These are phyloP conservation scores for Alternaria ethzedia DNA, from an alignment of 2,329 filamentous ascomycete genomes.

Conservation along the genomic window DNA sequence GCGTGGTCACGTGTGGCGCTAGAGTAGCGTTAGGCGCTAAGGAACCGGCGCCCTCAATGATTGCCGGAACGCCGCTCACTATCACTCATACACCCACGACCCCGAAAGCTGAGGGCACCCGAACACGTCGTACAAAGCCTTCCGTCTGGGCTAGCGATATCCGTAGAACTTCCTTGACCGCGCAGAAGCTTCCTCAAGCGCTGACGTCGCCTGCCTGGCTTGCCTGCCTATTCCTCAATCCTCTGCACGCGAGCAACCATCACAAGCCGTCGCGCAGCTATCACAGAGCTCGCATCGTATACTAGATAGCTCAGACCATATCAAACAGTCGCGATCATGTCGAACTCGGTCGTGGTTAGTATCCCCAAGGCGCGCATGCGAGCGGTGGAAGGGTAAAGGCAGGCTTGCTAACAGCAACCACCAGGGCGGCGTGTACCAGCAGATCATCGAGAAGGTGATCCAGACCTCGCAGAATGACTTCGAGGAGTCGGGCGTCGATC, in stretches of 20 bases:
- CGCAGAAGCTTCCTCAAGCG: constrained; percentile 37
- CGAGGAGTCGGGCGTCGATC: constrained; percentile 92
- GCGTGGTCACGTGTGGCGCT: constrained; percentile 12
- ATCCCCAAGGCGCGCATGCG: constrained; percentile 26
- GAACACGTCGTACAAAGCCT: constrained; percentile 41
- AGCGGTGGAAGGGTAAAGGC: constrained; percentile 18
- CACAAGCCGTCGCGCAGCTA: constrained; percentile 21
- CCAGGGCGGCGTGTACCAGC: constrained; percentile 79
- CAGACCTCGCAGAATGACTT: constrained; percentile 83
- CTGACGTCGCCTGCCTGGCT: constrained; percentile 37
- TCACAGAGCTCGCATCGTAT: constrained; percentile 18
- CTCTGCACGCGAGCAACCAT: constrained; percentile 28
- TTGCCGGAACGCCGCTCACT: constrained; percentile 17
- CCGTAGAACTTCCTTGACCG: constrained; percentile 28
- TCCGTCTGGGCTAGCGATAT: constrained; percentile 27
- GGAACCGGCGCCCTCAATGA: constrained; percentile 17
- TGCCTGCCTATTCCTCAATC: constrained; percentile 28
- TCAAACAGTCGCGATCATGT: constrained; percentile 37
- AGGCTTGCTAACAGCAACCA: constrained; percentile 39
- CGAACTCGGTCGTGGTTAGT: constrained; percentile 50
- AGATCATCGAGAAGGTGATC: constrained; percentile 80
- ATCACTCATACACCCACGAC: constrained; percentile 42
- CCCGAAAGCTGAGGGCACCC: constrained; percentile 38
- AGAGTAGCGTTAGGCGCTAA: constrained; percentile 13
- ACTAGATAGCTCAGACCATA: constrained; percentile 26